Percentiles rank a stretch among this genome's conserved stretches.
These are phyloP conservation scores for Chenopodium album DNA, from an alignment of 148 eudicot species.

Conservation along the genomic window DNA sequence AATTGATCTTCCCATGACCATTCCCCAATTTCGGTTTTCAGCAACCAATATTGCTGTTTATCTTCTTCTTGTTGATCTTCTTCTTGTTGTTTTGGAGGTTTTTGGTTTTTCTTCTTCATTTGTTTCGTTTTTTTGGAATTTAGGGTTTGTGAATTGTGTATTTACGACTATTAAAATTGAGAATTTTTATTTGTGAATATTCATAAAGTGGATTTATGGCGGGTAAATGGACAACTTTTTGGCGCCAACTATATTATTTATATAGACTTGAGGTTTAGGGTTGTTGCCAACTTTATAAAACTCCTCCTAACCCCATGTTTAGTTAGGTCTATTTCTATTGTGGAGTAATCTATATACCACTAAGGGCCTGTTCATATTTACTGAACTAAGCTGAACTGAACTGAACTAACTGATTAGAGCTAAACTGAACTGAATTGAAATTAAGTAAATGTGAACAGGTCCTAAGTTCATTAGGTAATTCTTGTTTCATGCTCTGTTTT, in stretches of 20 bases:
- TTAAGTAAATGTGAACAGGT: no score
- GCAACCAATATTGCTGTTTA: constrained; percentile 54
- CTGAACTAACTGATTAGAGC: no score
- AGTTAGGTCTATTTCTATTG: no score
- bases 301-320: no score
- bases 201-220: background rate
- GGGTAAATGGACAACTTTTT: background rate
- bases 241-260: background rate
- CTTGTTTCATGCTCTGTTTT: no score
- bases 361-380: no score
- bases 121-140: background rate
- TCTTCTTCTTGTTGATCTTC: constrained; percentile 9
- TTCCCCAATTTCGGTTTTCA: constrained; percentile 80
- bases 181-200: background rate
- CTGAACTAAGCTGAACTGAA: no score
- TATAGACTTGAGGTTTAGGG: no score
- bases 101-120: background rate
- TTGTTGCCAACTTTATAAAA: no score
- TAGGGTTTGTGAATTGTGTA: background rate
- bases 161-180: background rate
- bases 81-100: background rate
- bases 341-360: no score
- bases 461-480: no score
- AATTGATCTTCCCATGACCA: constrained; percentile 97
- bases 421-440: no score